A percentile compares a stretch with the other conserved stretches of the same genome.
Conservation (phyloP, 2,329 filamentous ascomycete genomes). For the Parafenestella ontariensis region DNA sequence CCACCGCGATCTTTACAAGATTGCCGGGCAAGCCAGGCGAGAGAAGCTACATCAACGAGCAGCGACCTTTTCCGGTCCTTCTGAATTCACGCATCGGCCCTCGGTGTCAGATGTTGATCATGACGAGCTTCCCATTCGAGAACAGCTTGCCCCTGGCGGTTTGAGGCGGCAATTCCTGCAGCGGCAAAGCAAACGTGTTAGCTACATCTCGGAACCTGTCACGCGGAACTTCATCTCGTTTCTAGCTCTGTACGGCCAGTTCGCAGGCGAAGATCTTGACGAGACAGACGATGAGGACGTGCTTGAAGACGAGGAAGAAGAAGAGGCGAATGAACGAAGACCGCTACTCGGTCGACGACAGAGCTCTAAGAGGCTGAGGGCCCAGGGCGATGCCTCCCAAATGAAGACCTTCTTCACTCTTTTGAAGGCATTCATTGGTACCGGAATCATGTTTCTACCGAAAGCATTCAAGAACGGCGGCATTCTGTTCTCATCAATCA, state of each 20-base stretch:
- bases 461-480: constrained; percentile 82
- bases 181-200: constrained; percentile 49
- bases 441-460: constrained; percentile 81
- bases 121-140: constrained; percentile 51
- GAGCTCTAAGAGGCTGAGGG: constrained; percentile 56
- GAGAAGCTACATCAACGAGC: constrained; percentile 61
- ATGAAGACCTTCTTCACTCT: constrained; percentile 79
- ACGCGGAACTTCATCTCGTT: constrained; percentile 78
- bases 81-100: constrained; percentile 27
- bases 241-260: constrained; percentile 76
- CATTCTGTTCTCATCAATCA: constrained; percentile 75
- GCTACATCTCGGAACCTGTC: constrained; percentile 60
- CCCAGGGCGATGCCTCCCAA: constrained; percentile 69
- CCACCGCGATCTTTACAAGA: constrained; percentile 78
- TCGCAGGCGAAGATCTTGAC: constrained; percentile 74
- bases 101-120: constrained; percentile 37
- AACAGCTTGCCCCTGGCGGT: constrained; percentile 60
- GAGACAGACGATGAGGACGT: constrained; percentile 65
- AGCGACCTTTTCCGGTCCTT: constrained; percentile 70
- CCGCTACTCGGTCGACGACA: constrained; percentile 67
- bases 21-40: constrained; percentile 64
- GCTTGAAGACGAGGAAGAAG: constrained; percentile 60
- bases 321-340: constrained; percentile 63
- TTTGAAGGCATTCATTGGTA: constrained; percentile 79
- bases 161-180: constrained; percentile 62